Evolutionary conservation across 306 rosid genomes (phyloP).

Genomic region (Acmispon strigosus): DNA sequence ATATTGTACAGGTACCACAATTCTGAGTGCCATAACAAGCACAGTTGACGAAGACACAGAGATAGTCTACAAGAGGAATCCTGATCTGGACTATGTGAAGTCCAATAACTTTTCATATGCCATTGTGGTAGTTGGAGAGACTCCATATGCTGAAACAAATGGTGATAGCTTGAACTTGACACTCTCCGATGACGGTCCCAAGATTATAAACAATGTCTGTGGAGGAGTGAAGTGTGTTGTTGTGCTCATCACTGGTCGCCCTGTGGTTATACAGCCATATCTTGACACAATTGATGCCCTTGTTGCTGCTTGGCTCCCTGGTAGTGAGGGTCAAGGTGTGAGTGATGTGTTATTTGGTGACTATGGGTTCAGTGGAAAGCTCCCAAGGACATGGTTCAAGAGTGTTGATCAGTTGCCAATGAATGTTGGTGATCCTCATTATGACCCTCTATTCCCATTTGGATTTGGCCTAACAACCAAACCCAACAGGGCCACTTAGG

Average conservation of each 20-base stretch:
- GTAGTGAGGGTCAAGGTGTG: conserved; percentile 33
- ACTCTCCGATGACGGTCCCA: conserved; percentile 5
- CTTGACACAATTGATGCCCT: not conserved
- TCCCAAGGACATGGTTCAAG: conserved; percentile 33
- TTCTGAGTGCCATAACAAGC: conserved; percentile 20
- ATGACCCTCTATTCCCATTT: conserved; percentile 36
- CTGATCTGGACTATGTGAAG: not conserved
- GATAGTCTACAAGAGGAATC: conserved; percentile 23
- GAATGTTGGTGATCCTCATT: conserved; percentile 31
- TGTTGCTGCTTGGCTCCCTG: conserved; percentile 45
- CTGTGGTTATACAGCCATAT: conserved; percentile 27
- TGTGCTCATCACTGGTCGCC: conserved; percentile 28
- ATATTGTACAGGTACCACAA: conserved; percentile 27
- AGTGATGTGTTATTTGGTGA: conserved; percentile 37
- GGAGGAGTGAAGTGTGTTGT: conserved; percentile 22
- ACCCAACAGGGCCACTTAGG: too few species aligned
- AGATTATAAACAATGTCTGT: conserved; percentile 25
- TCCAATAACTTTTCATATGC: conserved; percentile 15
- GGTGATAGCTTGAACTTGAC: conserved; percentile 32
- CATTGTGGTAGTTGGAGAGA: conserved; percentile 35
- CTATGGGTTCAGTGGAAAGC: conserved; percentile 32
- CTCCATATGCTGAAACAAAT: conserved; percentile 24
- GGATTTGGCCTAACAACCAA: conserved; percentile 37
- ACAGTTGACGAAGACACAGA: conserved; percentile 15
- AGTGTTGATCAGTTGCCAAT: not conserved